A percentile compares a stretch with the other conserved stretches of the same genome.
These are phyloP conservation scores for Panaeolus papilionaceus DNA, from an alignment of 768 basidiomycete genomes.

Conservation along the genomic window DNA sequence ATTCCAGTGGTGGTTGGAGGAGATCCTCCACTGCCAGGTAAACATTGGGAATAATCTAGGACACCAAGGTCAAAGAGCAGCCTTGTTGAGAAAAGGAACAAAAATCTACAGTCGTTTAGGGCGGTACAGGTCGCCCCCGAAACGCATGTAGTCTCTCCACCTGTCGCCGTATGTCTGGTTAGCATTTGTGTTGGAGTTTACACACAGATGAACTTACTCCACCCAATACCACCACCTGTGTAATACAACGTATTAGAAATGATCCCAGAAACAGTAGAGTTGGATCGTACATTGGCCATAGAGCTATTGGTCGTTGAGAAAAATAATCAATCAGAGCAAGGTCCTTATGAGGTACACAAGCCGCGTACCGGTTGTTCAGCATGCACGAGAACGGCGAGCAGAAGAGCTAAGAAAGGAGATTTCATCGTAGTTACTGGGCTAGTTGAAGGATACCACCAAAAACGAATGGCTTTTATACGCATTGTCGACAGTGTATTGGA, in stretches of 20 bases:
- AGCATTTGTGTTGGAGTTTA: neutral
- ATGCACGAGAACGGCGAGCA: neutral
- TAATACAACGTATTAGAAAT: neutral
- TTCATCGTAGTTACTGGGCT: neutral
- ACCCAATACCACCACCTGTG: neutral
- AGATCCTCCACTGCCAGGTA: neutral
- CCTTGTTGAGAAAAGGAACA: neutral
- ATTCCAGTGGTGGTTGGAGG: neutral
- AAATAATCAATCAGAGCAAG: neutral
- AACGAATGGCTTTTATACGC: neutral
- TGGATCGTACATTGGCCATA: neutral
- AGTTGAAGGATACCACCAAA: neutral
- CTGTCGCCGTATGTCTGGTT: neutral
- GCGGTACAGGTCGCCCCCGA: neutral
- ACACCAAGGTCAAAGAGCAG: neutral
- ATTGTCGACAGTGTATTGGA: neutral
- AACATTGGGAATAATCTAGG: conserved; percentile 1
- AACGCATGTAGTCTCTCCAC: neutral
- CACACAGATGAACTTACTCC: neutral
- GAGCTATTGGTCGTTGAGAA: neutral
- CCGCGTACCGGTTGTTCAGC: neutral
- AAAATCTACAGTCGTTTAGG: neutral
- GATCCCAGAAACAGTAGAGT: neutral
- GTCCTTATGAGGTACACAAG: neutral
- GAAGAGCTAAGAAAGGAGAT: neutral